These are phyloP conservation scores for Dianthus caryophyllus DNA, from an alignment of 148 eudicot genomes.

Conservation along the genomic window DNA sequence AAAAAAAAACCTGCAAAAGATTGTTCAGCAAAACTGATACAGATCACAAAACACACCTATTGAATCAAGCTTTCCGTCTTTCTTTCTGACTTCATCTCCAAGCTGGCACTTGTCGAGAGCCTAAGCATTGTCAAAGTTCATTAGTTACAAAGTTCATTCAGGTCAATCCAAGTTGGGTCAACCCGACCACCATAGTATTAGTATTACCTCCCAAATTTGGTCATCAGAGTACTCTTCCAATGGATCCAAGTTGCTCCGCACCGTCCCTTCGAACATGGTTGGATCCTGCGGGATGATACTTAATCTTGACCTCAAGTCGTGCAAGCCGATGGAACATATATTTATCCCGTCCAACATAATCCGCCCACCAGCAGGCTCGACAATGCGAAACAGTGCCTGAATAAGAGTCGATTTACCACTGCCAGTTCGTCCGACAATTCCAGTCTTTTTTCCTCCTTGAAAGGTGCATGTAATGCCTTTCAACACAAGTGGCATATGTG, in stretches of 20 bases:
- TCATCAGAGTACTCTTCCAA: constrained; percentile 55
- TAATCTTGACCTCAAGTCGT: constrained; percentile 50
- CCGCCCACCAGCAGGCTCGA: constrained; percentile 50
- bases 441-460: constrained; percentile 46
- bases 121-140: constrained; percentile 26
- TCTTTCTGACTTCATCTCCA: constrained; percentile 72
- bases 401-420: constrained; percentile 73
- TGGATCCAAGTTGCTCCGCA: constrained; percentile 60
- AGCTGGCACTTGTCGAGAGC: constrained; percentile 93
- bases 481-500: constrained; percentile 51
- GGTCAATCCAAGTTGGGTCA: too few species aligned
- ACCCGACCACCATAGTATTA: too few species aligned
- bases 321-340: constrained; percentile 48
- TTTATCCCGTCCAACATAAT: constrained; percentile 42
- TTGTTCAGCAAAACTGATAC: not conserved
- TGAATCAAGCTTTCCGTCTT: constrained; percentile 74
- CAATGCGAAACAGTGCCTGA: constrained; percentile 53
- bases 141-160: too few species aligned
- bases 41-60: constrained; percentile 37
- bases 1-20: not conserved
- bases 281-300: constrained; percentile 73
- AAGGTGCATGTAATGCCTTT: constrained; percentile 60
- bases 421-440: constrained; percentile 64
- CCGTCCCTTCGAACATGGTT: constrained; percentile 66
- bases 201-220: constrained; percentile 45